phyloP scores from a whole-genome alignment of 2,329 filamentous ascomycete species.

The Fusarium illudens region DNA sequence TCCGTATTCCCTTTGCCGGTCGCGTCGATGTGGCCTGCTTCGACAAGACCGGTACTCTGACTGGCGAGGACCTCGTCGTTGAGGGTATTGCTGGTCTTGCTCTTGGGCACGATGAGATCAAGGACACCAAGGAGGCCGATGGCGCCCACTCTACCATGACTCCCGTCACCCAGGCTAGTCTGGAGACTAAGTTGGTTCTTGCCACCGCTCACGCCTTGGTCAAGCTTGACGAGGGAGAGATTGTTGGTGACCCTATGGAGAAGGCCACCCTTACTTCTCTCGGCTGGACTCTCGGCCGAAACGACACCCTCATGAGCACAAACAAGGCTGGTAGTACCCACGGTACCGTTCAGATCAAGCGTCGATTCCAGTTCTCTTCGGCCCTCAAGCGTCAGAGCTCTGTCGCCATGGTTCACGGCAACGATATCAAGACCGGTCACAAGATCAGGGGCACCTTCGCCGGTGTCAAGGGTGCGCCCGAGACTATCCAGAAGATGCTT shows the following conservation, averaged over 20 bases:
- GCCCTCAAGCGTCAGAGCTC: conserved; percentile 96
- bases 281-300: conserved; percentile 90
- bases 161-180: conserved; percentile 72
- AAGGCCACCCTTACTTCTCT: conserved; percentile 91
- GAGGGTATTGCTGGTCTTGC: conserved; percentile 93
- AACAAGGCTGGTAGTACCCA: conserved; percentile 48
- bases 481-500: conserved; percentile 96
- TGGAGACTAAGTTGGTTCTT: conserved; percentile 90
- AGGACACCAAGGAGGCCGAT: conserved; percentile 73
- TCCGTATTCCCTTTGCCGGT: conserved; percentile 95
- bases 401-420: conserved; percentile 80
- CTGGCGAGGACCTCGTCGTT: conserved; percentile 94
- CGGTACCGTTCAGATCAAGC: conserved; percentile 91
- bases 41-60: conserved; percentile 97
- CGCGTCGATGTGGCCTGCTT: conserved; percentile 97
- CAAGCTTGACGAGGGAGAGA: conserved; percentile 94
- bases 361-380: conserved; percentile 98
- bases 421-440: conserved; percentile 75
- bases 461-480: conserved; percentile 94
- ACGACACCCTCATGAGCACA: conserved; percentile 79
- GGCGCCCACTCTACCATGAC: conserved; percentile 85
- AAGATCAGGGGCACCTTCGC: conserved; percentile 88
- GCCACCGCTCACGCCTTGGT: conserved; percentile 96
- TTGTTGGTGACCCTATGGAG: conserved; percentile 99
- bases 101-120: conserved; percentile 72